These are phyloP conservation scores for Xylaria sp. DNA, from an alignment of 2,329 filamentous ascomycete genomes.

Conservation along the genomic window DNA sequence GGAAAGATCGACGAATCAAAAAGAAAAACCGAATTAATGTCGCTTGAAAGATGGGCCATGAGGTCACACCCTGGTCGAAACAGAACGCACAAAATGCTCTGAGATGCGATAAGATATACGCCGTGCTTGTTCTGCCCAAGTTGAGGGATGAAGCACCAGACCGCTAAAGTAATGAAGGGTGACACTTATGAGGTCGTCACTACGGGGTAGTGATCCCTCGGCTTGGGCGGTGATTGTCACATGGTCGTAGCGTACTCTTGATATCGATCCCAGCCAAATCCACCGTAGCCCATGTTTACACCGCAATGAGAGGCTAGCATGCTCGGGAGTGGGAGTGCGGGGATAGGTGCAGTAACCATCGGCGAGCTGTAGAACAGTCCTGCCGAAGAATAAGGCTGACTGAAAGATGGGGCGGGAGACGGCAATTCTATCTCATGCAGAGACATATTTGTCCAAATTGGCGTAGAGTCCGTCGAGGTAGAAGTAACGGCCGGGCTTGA, in stretches of 20 bases:
- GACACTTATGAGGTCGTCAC: conserved; percentile 55
- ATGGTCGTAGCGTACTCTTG: conserved; percentile 88
- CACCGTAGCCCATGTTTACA: conserved; percentile 77
- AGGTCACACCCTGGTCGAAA: conserved; percentile 50
- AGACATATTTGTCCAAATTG: conserved; percentile 82
- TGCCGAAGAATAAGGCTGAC: conserved; percentile 78
- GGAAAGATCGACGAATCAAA: conserved; percentile 47
- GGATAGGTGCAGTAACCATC: conserved; percentile 76
- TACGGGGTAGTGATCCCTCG: conserved; percentile 59
- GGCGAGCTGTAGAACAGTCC: conserved; percentile 84
- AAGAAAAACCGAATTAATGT: conserved; percentile 44
- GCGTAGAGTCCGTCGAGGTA: conserved; percentile 74
- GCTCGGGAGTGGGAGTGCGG: conserved; percentile 83
- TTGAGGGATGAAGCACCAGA: conserved; percentile 40
- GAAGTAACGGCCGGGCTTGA: conserved; percentile 86
- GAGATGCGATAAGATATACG: conserved; percentile 42
- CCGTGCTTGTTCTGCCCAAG: conserved; percentile 41
- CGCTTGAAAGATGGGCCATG: conserved; percentile 44
- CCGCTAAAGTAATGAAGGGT: conserved; percentile 43
- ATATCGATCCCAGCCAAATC: conserved; percentile 87
- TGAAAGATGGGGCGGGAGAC: conserved; percentile 83
- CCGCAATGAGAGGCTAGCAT: conserved; percentile 88
- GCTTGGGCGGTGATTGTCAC: conserved; percentile 72
- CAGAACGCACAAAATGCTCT: conserved; percentile 48
- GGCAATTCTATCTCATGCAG: conserved; percentile 79